These are phyloP conservation scores for Cucurbita pepo DNA, from an alignment of 306 rosid genomes.

Conservation along the genomic window DNA sequence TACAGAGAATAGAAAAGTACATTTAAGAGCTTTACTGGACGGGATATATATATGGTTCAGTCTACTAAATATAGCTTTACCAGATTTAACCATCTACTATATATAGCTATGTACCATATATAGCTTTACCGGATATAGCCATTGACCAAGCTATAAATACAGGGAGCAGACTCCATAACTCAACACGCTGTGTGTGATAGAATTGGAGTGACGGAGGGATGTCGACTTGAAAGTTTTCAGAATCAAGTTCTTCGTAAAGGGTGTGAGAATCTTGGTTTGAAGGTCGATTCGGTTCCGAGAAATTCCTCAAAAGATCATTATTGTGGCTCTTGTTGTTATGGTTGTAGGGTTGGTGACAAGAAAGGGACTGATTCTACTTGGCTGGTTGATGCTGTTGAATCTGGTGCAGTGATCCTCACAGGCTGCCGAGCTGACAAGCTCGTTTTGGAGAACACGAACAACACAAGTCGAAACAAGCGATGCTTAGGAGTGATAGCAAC, in stretches of 20 bases:
- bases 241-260: slow-evolving; percentile 61
- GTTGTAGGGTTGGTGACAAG: slow-evolving; percentile 69
- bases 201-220: slow-evolving; percentile 49
- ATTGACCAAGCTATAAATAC: no score
- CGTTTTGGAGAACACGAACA: slow-evolving; percentile 22
- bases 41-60: no score
- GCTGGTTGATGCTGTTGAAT: slow-evolving; percentile 67
- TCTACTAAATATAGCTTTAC: no score
- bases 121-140: no score
- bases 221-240: slow-evolving; percentile 42
- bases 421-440: slow-evolving; percentile 69
- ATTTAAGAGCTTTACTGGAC: no score
- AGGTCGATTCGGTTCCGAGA: slow-evolving; percentile 51
- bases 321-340: slow-evolving; percentile 70
- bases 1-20: no score
- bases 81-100: no score
- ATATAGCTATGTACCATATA: no score
- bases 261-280: slow-evolving; percentile 52
- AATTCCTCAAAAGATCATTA: slow-evolving; percentile 58
- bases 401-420: slow-evolving; percentile 66
- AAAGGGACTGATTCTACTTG: slow-evolving; percentile 67
- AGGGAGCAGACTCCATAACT: no score
- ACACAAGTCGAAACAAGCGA: slow-evolving; percentile 25
- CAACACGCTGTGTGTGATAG: slow-evolving; percentile 54
- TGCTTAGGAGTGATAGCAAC: slow-evolving; percentile 62